phyloP scores from a whole-genome alignment of 768 basidiomycete species.

The Naganishia friedmannii region DNA sequence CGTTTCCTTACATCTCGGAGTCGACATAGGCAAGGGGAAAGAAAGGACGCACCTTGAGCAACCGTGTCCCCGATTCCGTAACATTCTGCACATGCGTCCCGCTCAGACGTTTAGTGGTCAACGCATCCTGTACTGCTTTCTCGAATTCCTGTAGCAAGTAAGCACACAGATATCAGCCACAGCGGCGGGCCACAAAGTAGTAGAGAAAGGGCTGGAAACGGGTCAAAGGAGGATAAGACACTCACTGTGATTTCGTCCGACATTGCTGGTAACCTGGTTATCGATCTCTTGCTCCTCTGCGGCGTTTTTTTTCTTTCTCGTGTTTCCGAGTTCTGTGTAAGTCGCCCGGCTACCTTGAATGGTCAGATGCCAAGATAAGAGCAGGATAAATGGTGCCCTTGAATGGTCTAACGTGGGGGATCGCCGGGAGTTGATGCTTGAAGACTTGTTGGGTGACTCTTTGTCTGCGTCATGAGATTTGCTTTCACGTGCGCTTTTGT shows the following conservation, averaged over 20 bases:
- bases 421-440: too few relatives aligned
- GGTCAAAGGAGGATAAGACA: not conserved
- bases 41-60: slow-evolving; percentile 9
- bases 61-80: slow-evolving; percentile 1
- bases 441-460: too few relatives aligned
- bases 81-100: slow-evolving; percentile 12
- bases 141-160: not conserved
- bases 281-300: too few relatives aligned
- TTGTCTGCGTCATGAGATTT: too few relatives aligned
- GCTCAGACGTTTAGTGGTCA: not conserved
- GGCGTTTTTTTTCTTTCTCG: too few relatives aligned
- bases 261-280: not conserved
- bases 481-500: too few relatives aligned
- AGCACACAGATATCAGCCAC: not conserved
- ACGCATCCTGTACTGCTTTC: not conserved
- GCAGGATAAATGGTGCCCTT: too few relatives aligned
- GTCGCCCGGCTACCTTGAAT: too few relatives aligned
- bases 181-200: not conserved
- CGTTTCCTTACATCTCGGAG: not conserved
- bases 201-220: not conserved
- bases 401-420: too few relatives aligned
- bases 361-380: too few relatives aligned
- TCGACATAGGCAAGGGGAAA: not conserved
- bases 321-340: too few relatives aligned
- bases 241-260: slow-evolving; percentile 19